Conservation (phyloP, 208 protist genomes). For the Leishmania major region DNA sequence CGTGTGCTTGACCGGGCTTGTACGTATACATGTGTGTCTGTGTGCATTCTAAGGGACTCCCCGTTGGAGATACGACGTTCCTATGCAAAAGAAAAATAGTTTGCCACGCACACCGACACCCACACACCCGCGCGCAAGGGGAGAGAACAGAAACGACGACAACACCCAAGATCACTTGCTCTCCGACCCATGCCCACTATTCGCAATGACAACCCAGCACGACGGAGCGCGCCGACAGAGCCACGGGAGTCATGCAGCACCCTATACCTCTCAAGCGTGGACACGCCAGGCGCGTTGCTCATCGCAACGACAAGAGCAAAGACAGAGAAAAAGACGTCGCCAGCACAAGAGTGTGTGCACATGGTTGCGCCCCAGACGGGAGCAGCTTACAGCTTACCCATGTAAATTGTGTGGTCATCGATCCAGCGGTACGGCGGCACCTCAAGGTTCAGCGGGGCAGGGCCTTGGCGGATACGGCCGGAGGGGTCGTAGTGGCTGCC, state of each 20-base stretch:
- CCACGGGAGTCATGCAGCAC: background rate
- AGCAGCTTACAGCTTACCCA: slow-evolving; percentile 88
- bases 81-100: slow-evolving; percentile 20
- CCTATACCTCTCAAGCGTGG: background rate
- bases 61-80: background rate
- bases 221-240: background rate
- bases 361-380: background rate
- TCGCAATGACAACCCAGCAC: background rate
- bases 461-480: slow-evolving; percentile 97
- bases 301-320: background rate
- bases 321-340: background rate
- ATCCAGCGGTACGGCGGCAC: slow-evolving; percentile 97
- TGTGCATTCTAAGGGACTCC: slow-evolving; percentile 1
- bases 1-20: background rate
- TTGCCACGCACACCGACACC: background rate
- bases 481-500: slow-evolving; percentile 98
- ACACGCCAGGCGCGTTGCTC: background rate
- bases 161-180: background rate
- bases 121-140: background rate
- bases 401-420: slow-evolving; percentile 93
- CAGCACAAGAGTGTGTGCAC: background rate
- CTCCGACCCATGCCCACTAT: background rate
- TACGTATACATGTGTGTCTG: background rate
- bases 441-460: slow-evolving; percentile 99
- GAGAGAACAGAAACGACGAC: background rate